Base-by-base conservation (phyloP, 2,329 filamentous ascomycete genomes). In the Botrytis byssoidea region DNA sequence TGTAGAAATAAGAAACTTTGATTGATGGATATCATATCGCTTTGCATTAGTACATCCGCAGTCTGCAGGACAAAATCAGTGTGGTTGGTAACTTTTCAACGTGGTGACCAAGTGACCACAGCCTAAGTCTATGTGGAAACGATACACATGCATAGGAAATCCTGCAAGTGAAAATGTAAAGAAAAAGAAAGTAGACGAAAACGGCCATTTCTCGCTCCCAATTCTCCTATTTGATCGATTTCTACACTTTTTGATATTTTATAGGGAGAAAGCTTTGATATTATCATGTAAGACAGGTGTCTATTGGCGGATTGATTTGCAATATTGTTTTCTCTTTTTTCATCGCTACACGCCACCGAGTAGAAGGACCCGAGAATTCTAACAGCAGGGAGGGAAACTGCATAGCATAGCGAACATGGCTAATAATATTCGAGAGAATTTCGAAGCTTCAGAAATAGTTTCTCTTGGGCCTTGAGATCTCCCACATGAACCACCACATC, bases 1-100 rank as follows among this genome's bases (percentile, higher is more conserved):
- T 73, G 71, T 57, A 73, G 64, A 40, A 69, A 61, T 69, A 32
- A 69, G 44, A 32, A 51, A 37, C 44, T 69, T 48, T 73, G 71
- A 73, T 73, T 73, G 71, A 73, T 40, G 63, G 64, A 73, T 22
- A 51, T 32, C 64, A 42, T 73, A 73, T 73, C 71, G 71, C 71
- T 68, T 40, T 73, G 64, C 71, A 72, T 67, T 73, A 73, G 71
- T 69, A 73, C 67, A 69, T 73, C 71, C 71, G 71, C 71, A 69
- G 32, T 73, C 71, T 73, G 71, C 71, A 73, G 71, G 71, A 20
- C 64, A 61, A 73, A 73, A 69, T 73, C 71, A 73, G 55, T 59
- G 71, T 73, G 71, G 71, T 73, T 73, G 71, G 71, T 73, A 73
- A 61, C 65, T 61, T 73, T 57, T 72, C 48, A 57, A 72, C 64